Evolutionary conservation across 164 flowering plant genomes (phyloP).

Genomic region (Stephania japonica): DNA sequence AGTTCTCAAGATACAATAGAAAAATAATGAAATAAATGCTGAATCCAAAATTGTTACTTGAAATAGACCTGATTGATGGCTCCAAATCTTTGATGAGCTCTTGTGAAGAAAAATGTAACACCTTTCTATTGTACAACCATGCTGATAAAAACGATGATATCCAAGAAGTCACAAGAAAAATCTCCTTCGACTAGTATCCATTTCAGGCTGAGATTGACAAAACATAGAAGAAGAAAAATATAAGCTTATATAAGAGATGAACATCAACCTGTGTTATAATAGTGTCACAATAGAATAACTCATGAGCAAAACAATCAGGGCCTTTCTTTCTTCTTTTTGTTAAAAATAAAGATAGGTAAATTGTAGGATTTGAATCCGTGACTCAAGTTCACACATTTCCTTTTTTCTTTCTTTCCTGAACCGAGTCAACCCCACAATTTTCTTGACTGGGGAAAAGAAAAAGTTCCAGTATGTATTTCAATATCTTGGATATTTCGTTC

Average conservation of each 20-base stretch:
- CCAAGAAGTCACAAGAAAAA: slow-evolving; percentile 65
- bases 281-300: too few relatives aligned
- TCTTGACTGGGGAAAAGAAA: neutral
- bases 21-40: neutral
- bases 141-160: slow-evolving; percentile 1
- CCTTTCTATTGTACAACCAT: neutral
- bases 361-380: too few relatives aligned
- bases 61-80: neutral
- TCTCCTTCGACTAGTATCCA: slow-evolving; percentile 95
- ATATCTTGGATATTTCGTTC: neutral
- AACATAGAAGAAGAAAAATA: slow-evolving; percentile 7
- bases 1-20: neutral
- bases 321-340: too few relatives aligned
- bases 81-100: neutral
- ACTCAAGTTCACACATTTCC: too few relatives aligned
- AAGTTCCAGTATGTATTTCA: neutral
- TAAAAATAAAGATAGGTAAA: too few relatives aligned
- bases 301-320: too few relatives aligned
- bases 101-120: neutral
- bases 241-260: neutral
- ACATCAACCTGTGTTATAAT: too few relatives aligned
- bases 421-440: too few relatives aligned
- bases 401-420: too few relatives aligned
- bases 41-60: neutral
- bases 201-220: slow-evolving; percentile 52